Evolutionary conservation across 1,139 yeast genomes (phyloP).

Genomic region (Yarrowia galli): DNA sequence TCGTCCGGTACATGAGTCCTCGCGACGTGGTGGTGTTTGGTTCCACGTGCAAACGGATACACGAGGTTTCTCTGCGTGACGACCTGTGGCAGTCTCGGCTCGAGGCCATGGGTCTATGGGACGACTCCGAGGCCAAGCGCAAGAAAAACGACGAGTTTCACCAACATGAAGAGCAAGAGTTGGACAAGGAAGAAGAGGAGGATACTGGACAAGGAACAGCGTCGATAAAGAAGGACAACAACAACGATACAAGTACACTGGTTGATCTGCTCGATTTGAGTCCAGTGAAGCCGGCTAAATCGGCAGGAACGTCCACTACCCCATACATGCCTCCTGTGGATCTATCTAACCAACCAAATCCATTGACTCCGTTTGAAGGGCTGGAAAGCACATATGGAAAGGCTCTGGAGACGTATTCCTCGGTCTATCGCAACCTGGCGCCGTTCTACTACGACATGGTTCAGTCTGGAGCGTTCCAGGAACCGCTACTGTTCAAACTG

Average conservation of each 20-base stretch:
- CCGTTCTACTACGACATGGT: constrained; percentile 48
- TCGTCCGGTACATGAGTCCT: constrained; percentile 45
- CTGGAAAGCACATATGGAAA: constrained; percentile 43
- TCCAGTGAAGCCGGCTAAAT: background rate
- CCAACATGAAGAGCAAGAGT: background rate
- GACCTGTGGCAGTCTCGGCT: constrained; percentile 63
- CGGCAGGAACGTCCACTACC: background rate
- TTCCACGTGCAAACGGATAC: constrained; percentile 51
- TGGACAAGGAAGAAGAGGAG: constrained; percentile 18
- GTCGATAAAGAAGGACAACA: background rate
- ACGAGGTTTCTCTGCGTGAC: constrained; percentile 50
- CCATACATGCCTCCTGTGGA: constrained; percentile 37
- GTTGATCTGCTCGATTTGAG: constrained; percentile 25
- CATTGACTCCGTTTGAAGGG: constrained; percentile 43
- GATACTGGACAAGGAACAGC: background rate
- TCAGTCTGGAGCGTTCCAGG: constrained; percentile 41
- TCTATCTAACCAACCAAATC: constrained; percentile 25
- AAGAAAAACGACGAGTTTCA: constrained; percentile 5
- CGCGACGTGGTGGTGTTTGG: constrained; percentile 47
- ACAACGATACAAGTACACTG: no score
- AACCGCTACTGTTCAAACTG: constrained; percentile 45
- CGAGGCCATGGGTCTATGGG: constrained; percentile 60
- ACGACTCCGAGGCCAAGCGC: constrained; percentile 44
- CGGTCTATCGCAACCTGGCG: constrained; percentile 44
- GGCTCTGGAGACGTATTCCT: constrained; percentile 43